Evolutionary conservation across 192 early-diverging fungal genomes (phyloP), one percentile per base, ranked within the genome.

Genomic region (Umbelopsis ramanniana): DNA sequence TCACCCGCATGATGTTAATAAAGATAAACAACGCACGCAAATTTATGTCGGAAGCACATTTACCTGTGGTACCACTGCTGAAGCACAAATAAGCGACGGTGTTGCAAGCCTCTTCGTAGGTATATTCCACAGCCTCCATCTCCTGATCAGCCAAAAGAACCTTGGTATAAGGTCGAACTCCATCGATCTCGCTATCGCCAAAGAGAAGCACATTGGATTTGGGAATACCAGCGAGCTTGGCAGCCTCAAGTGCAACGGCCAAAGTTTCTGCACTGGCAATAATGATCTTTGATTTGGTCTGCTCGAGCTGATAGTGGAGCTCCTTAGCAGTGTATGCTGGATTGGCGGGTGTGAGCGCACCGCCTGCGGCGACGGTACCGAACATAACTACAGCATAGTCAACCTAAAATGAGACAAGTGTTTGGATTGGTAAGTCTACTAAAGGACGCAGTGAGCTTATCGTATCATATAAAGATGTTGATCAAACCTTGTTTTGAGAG

Each of bases 281-380:
- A 4, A 96, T 73, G 23, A 80, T 81, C 38, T 83, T 87, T 47
- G 94, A 90, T 8, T 82, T 74, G 11, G 89, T 85, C 46, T 92
- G 87, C 10, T 80, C 71, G 63, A 97, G 82, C 66, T 95, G 92
- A 76, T 91, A 81, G 0, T 88, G 88, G 3, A 95, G 74, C 73
- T 94, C 95, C 26, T 80, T 78, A 26, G 81, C 76, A 12, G 87
- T 93, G 79, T 96, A 97, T 8, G 82, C 84, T 37, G 94, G 94
- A 66, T 95, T 97, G 22, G 88, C 86, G 21, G 88, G 87, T 0
- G 91, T 88, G 19, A 92, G 83, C 0, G 89, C 76, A 17, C 89
- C 89, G 23, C 93, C 92, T 19, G 86, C 87, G 77, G 86, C 85
- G 10, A 92, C 78, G 26, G 86, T 81, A 38, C 91, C 91, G 46